Evolutionary conservation across 2,329 filamentous ascomycete genomes (phyloP).

Genomic region (Neonectria sp.): DNA sequence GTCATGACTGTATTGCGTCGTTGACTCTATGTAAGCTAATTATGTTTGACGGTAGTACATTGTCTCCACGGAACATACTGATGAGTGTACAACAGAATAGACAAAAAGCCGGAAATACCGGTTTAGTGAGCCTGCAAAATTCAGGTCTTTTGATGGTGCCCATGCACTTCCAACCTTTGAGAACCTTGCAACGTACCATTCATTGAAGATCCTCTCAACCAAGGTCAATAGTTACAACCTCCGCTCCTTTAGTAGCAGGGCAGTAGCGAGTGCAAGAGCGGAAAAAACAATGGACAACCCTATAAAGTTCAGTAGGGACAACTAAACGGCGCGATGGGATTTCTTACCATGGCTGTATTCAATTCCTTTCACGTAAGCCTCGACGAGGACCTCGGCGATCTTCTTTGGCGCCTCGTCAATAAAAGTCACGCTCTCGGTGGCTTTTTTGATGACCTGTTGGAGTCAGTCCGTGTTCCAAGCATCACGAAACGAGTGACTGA

Average conservation of each 20-base stretch:
- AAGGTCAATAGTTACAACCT: background rate
- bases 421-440: slow-evolving; percentile 37
- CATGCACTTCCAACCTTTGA: background rate
- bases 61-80: too few species aligned
- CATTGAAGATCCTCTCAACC: too few species aligned
- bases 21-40: too few species aligned
- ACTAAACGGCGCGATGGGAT: too few species aligned
- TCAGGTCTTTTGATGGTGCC: background rate
- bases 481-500: background rate
- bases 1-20: too few species aligned
- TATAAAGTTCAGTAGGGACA: background rate
- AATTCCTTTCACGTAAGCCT: slow-evolving; percentile 37
- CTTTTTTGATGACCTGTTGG: slow-evolving; percentile 33
- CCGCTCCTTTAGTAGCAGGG: slow-evolving; percentile 12
- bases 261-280: slow-evolving; percentile 2
- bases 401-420: slow-evolving; percentile 36
- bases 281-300: slow-evolving; percentile 28
- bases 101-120: too few species aligned
- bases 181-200: too few species aligned
- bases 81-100: too few species aligned
- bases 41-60: too few species aligned
- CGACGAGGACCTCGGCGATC: slow-evolving; percentile 24
- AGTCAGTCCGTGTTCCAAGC: background rate
- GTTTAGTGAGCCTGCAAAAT: too few species aligned
- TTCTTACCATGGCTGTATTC: slow-evolving; percentile 38